phyloP scores from a whole-genome alignment of 2,329 filamentous ascomycete genomes.

The Penicillium expansum region DNA sequence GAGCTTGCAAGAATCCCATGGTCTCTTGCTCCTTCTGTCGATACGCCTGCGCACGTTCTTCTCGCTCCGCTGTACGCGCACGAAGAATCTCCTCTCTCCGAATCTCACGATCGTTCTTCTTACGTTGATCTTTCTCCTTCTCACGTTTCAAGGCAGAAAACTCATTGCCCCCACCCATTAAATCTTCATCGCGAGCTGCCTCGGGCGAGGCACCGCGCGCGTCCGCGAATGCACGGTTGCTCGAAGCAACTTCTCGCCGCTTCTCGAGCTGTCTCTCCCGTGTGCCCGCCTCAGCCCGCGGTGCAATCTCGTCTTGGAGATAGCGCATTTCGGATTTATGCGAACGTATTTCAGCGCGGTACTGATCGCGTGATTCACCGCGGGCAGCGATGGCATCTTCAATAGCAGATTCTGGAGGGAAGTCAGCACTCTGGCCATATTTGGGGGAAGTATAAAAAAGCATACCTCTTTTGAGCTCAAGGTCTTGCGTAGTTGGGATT shows the following conservation, averaged over 20 bases:
- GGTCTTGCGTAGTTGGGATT: slow-evolving; percentile 71
- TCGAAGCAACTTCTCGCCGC: slow-evolving; percentile 67
- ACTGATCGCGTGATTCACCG: slow-evolving; percentile 32
- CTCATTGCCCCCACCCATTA: slow-evolving; percentile 66
- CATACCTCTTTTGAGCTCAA: slow-evolving; percentile 56
- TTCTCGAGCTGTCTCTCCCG: slow-evolving; percentile 86
- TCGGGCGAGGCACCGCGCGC: slow-evolving; percentile 58
- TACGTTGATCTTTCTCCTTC: slow-evolving; percentile 63
- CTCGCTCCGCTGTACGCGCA: slow-evolving; percentile 73
- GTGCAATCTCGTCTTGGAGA: slow-evolving; percentile 68
- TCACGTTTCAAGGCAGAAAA: slow-evolving; percentile 64
- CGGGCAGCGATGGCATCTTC: slow-evolving; percentile 32
- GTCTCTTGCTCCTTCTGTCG: slow-evolving; percentile 77
- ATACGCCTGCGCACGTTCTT: slow-evolving; percentile 69
- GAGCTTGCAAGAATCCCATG: slow-evolving; percentile 72
- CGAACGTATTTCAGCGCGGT: slow-evolving; percentile 53
- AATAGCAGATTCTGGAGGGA: slow-evolving; percentile 27
- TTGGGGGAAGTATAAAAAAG: background rate
- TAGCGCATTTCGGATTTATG: slow-evolving; percentile 36
- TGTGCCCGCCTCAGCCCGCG: slow-evolving; percentile 78
- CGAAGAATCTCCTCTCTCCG: slow-evolving; percentile 75
- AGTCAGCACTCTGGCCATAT: background rate
- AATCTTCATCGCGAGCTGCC: slow-evolving; percentile 68
- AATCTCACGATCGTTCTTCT: slow-evolving; percentile 81
- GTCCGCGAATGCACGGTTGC: slow-evolving; percentile 67